Base-by-base conservation (phyloP, 2,329 filamentous ascomycete genomes). In the Penicillium sclerotigenum region DNA sequence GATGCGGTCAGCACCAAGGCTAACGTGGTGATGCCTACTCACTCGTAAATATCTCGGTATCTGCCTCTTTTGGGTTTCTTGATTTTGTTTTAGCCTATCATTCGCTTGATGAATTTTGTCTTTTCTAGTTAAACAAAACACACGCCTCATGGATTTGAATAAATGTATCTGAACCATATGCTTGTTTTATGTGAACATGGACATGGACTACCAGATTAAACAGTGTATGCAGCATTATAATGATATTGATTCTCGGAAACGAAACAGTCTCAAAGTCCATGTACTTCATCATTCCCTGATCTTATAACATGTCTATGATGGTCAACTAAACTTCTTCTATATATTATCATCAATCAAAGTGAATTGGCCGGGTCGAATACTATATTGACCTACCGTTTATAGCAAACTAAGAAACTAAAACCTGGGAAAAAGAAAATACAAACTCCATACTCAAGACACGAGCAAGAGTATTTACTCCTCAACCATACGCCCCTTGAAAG, bases 1-100 rank as follows among this genome's bases (percentile, higher is more conserved):
- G 92, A 97, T 77, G 92, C 91, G 0, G 83, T 94, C 47, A 87
- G 86, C 53, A 89, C 87, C 64, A 93, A 92, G 83, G 92, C 92
- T 16, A 85, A 87, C 68, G 91, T 95, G 11, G 83, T 89, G 59
- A 97, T 97, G 93, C 93, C 93, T 20, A 88, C 84, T 33, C 84
- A 87, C 46, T 73, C 66, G n/a, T 71, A 59, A 61, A 40, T 7
- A 4, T 20, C 16, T n/a, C 28, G 43, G 26, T 20, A 3, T 26
- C 20, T 54, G 29, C 18, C 10, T 52, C 26, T 36, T 14, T 40
- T 52, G 20, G 20, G 22, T 26, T 34, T 40, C 22, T 33, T 54
- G 33, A 31, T 57, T 51, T 28, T 29, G n/a, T 26, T 29, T 42
- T 58, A 52, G 43, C 47, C 36, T 8, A 22, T 47, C 31, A 41